Evolutionary conservation across 2,329 filamentous ascomycete species (phyloP).

Genomic region (Cladorrhinum sp.): DNA sequence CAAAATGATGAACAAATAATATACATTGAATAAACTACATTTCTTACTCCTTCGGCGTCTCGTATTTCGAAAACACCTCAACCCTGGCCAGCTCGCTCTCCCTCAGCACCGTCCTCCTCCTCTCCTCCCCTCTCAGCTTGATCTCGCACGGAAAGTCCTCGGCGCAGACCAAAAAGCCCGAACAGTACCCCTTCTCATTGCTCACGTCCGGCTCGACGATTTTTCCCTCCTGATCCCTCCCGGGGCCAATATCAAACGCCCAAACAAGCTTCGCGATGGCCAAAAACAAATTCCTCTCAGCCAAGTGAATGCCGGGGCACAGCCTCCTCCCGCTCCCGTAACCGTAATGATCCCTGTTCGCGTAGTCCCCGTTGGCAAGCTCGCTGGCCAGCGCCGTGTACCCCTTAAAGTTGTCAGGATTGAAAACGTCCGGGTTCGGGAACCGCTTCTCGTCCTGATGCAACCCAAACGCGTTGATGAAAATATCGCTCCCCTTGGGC

Average conservation of each 20-base stretch:
- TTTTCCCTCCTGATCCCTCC: constrained; percentile 29
- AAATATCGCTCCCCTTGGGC: constrained; percentile 36
- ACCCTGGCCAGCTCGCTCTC: constrained; percentile 13
- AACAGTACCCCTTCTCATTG: constrained; percentile 11
- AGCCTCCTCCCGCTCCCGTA: constrained; percentile 55
- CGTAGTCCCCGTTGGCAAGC: constrained; percentile 16
- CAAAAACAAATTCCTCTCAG: constrained; percentile 45
- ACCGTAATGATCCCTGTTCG: constrained; percentile 48
- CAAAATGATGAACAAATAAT: too few species aligned
- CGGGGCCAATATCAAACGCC: constrained; percentile 35
- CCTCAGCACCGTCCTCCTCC: constrained; percentile 15
- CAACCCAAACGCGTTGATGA: constrained; percentile 38
- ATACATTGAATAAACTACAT: not conserved
- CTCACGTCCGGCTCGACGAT: constrained; percentile 33
- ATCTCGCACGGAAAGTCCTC: constrained; percentile 16
- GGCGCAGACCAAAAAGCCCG: constrained; percentile 19
- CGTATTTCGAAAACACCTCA: constrained; percentile 15
- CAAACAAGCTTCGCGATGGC: constrained; percentile 45
- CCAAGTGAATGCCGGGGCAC: constrained; percentile 55
- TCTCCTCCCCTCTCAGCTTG: constrained; percentile 12
- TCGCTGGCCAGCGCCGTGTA: constrained; percentile 25
- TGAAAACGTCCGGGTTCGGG: constrained; percentile 38
- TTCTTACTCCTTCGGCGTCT: constrained; percentile 16
- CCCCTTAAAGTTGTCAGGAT: constrained; percentile 37
- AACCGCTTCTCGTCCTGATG: constrained; percentile 42